Evolutionary conservation across 2,329 filamentous ascomycete species (phyloP), one percentile per base, ranked within the genome.

Genomic region (Fusarium anthophilum): DNA sequence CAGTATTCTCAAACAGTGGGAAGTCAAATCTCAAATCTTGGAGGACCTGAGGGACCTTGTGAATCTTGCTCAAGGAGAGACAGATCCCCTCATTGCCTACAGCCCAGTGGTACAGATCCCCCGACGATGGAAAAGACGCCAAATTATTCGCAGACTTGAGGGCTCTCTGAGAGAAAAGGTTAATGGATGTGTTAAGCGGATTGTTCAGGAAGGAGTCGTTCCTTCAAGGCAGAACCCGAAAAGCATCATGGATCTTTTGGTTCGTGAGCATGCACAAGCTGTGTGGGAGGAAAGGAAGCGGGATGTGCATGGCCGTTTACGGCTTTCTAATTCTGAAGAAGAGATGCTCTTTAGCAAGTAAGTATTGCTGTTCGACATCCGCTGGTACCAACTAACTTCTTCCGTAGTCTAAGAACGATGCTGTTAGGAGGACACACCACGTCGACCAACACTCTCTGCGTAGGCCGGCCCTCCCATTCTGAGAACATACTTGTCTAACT

Each of bases 381-480:
- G 30, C 4, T 37, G 3, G 18, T 10, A 10, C 35, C 11, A 13
- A 9, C 13, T 59, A 41, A 64, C 6, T 0, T 44, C 5, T 7
- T 5, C 28, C 8, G 10, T n/a, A 70, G 72, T 13, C n/a, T 72
- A 15, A 74, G 63, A 32, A 37, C 22, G 1, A 38, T 72, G 12
- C 45, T 65, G 2, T 17, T 70, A 3, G 72, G 72, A 18, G 72
- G 72, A 1, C 72, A 75, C n/a, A 68, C 30, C n/a, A 70, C 72
- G 3, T 54, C 72, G 7, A 70, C 65, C 1, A 71, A 56, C 14
- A 48, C 48, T 15, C 37, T 74, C 3, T 66, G 58, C 22, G 48
- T 35, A 51, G 17, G 30, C 8, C 12, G 48, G 12, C 8, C 22
- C 8, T 18, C n/a, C 17, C 8, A 2, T 14, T 24, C n/a, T 10